A percentile compares a stretch with the other conserved stretches of the same genome.
phyloP scores from a whole-genome alignment of 2,329 filamentous ascomycete species.

The Colletotrichum salicis region DNA sequence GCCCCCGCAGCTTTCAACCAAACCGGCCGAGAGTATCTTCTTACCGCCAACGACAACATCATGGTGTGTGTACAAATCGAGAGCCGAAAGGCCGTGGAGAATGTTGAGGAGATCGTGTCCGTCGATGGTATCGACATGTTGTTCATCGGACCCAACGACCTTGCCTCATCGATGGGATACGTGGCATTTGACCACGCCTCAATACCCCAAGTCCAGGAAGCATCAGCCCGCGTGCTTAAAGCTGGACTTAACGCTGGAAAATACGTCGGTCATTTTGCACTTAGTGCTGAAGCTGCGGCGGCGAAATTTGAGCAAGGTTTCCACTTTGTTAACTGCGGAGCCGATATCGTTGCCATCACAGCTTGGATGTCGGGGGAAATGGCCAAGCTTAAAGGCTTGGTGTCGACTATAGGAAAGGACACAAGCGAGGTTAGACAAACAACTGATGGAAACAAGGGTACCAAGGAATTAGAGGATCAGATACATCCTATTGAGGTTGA shows the following conservation, averaged over 20 bases:
- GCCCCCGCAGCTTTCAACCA: slow-evolving; percentile 42
- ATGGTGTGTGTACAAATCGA: slow-evolving; percentile 59
- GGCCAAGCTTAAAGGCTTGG: slow-evolving; percentile 38
- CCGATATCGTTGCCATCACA: slow-evolving; percentile 49
- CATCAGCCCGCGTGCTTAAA: slow-evolving; percentile 40
- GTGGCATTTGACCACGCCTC: slow-evolving; percentile 46
- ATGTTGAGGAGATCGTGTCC: slow-evolving; percentile 55
- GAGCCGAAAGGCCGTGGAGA: slow-evolving; percentile 54
- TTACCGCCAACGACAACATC: slow-evolving; percentile 59
- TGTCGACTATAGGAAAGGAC: slow-evolving; percentile 19
- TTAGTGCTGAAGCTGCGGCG: slow-evolving; percentile 44
- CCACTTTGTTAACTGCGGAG: slow-evolving; percentile 50
- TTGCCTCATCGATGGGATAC: slow-evolving; percentile 45
- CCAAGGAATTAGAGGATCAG: background rate
- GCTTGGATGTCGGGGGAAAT: slow-evolving; percentile 49
- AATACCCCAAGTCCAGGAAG: slow-evolving; percentile 45
- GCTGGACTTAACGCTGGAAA: slow-evolving; percentile 45
- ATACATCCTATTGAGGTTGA: background rate
- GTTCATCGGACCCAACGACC: slow-evolving; percentile 58
- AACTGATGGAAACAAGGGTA: background rate
- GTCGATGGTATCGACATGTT: slow-evolving; percentile 55
- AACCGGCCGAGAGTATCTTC: slow-evolving; percentile 54
- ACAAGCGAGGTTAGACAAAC: background rate
- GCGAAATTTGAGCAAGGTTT: slow-evolving; percentile 43
- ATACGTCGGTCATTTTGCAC: slow-evolving; percentile 47